Evolutionary conservation across 2,329 filamentous ascomycete genomes (phyloP).

Genomic region (Cladosporium colombiae): DNA sequence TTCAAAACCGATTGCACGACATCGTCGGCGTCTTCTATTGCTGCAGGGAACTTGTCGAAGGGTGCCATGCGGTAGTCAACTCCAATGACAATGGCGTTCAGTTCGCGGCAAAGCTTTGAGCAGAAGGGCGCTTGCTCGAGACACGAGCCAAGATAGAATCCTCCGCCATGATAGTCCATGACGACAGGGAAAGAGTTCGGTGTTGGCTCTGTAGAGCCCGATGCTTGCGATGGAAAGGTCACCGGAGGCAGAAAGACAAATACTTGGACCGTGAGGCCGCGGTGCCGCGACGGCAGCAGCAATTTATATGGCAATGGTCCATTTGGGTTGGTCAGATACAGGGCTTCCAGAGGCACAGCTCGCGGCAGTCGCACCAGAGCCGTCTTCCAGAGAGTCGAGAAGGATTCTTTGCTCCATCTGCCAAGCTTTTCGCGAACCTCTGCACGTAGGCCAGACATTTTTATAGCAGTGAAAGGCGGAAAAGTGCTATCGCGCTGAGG

Average conservation of each 20-base stretch:
- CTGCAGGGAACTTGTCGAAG: conserved; percentile 49
- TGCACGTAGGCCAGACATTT: neutral
- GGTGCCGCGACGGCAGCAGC: conserved; percentile 42
- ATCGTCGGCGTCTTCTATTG: conserved; percentile 51
- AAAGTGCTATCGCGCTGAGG: neutral
- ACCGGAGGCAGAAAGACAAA: conserved; percentile 46
- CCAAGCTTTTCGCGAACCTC: neutral
- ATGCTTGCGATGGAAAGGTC: conserved; percentile 29
- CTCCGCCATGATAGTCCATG: conserved; percentile 47
- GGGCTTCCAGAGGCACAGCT: conserved; percentile 16
- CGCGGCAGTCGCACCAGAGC: conserved; percentile 21
- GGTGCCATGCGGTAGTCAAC: conserved; percentile 53
- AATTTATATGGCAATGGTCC: conserved; percentile 46
- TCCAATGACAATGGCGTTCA: conserved; percentile 46
- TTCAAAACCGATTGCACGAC: conserved; percentile 47
- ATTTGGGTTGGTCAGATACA: conserved; percentile 39
- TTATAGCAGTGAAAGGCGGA: neutral
- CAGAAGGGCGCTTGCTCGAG: conserved; percentile 51
- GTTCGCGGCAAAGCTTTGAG: conserved; percentile 47
- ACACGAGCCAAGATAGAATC: conserved; percentile 46
- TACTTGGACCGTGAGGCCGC: conserved; percentile 40
- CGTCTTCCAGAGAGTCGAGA: conserved; percentile 24
- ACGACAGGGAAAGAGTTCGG: conserved; percentile 38
- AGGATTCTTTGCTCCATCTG: conserved; percentile 20
- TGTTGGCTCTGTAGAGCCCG: conserved; percentile 25